Base-by-base conservation (phyloP, 1,284 basidiomycete genomes). In the Marasmius fiardii region DNA sequence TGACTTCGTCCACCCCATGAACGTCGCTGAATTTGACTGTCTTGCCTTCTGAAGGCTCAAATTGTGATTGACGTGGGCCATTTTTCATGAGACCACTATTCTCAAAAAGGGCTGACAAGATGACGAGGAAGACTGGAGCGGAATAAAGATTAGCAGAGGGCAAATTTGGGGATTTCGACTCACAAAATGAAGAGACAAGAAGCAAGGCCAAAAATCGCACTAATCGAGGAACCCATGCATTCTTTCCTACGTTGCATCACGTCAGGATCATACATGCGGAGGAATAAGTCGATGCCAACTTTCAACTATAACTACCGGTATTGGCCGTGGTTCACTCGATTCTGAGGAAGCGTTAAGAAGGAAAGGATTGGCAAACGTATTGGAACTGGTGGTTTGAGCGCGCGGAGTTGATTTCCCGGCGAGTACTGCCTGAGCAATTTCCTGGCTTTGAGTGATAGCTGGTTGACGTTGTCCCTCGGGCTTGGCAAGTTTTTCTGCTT, bases 1-100 rank as follows among this genome's bases (percentile, higher is more conserved):
- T 97, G 41, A 91, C 94, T 71, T 97, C 95, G 67, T 97, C 95
- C 39, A 94, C 90, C 45, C 95, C 95, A 63, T 97, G 93, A 4
- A 98, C 93, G 71, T 97, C 95, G 60, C 82, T 86, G 67, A 97
- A 97, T 65, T 85, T 94, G 73, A 93, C 88, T 0, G 83, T 78
- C 64, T 92, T 93, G 39, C 89, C 89, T 65, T 87, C 80, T 12
- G 80, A 72, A 12, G 90, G 86, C 62, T 92, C 86, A 65, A 91
- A 93, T 64, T 93, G 85, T 33, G 86, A 72, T 61, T 86, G 82
- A 31, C 81, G 80, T 35, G 89, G 88, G 1, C 90, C 92, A 7
- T 91, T 87, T 74, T 95, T 96, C 73, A 96, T 82, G 43, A 96
- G 78, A 8, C 94, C 94, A 26, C 92, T 90, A 67, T 93, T 95